Evolutionary conservation across 1,284 basidiomycete genomes (phyloP).

Genomic region (Kwoniella shivajii): DNA sequence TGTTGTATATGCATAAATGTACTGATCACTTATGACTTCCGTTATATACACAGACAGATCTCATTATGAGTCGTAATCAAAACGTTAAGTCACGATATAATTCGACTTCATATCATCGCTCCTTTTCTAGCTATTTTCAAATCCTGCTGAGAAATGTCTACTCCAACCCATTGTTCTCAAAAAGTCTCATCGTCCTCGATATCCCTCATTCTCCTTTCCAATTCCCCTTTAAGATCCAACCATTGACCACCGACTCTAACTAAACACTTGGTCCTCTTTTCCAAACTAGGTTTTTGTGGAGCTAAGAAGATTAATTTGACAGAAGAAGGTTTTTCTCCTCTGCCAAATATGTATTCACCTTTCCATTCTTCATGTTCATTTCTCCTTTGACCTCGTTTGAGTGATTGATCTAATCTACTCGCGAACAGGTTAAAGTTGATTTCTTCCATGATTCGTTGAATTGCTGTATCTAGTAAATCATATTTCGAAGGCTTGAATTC

Average conservation of each 20-base stretch:
- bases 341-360: conserved; percentile 49
- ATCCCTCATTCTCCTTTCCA: conserved; percentile 24
- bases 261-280: conserved; percentile 38
- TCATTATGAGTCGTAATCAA: too few relatives aligned
- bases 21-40: too few relatives aligned
- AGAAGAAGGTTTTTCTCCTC: conserved; percentile 30
- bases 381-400: conserved; percentile 44
- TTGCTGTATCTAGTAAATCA: conserved; percentile 46
- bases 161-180: too few relatives aligned
- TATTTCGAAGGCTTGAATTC: conserved; percentile 45
- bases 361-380: conserved; percentile 48
- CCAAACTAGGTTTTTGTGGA: conserved; percentile 12
- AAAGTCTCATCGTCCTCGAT: conserved; percentile 10
- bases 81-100: too few relatives aligned
- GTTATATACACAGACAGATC: too few relatives aligned
- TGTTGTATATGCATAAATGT: too few relatives aligned
- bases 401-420: conserved; percentile 39
- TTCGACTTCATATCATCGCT: too few relatives aligned
- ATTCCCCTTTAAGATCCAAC: conserved; percentile 29
- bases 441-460: conserved; percentile 31
- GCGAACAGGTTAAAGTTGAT: conserved; percentile 35
- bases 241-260: conserved; percentile 41
- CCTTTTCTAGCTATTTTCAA: too few relatives aligned
- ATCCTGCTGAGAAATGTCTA: too few relatives aligned
- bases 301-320: conserved; percentile 45